A percentile compares a stretch with the other conserved stretches of the same genome.
phyloP scores from a whole-genome alignment of 352 stramenopile species.

The Phytophthora sansomeana region DNA sequence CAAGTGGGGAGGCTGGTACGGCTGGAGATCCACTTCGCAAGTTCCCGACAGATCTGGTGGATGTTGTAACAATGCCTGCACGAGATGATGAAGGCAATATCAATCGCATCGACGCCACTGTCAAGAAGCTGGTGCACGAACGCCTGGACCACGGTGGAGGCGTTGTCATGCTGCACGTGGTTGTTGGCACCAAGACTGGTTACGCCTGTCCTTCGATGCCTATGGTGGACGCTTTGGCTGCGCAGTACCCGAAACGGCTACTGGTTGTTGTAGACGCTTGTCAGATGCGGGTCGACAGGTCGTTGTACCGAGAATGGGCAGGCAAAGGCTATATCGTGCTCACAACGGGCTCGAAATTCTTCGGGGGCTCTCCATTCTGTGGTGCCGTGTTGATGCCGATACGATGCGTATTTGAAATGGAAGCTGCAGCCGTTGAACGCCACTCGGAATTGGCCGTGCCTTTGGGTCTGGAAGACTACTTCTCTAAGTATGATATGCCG shows the following conservation, averaged over 20 bases:
- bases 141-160: constrained; percentile 45
- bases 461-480: constrained; percentile 83
- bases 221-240: constrained; percentile 57
- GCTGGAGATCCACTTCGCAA: constrained; percentile 57
- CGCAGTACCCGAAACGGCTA: constrained; percentile 71
- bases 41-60: constrained; percentile 68
- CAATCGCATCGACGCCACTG: constrained; percentile 51
- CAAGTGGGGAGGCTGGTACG: constrained; percentile 60
- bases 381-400: constrained; percentile 85
- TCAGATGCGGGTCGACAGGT: constrained; percentile 81
- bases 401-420: constrained; percentile 82
- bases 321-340: constrained; percentile 76
- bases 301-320: constrained; percentile 69
- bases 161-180: constrained; percentile 87
- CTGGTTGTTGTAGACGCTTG: constrained; percentile 90
- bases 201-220: constrained; percentile 81
- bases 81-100: constrained; percentile 66
- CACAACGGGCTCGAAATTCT: constrained; percentile 91
- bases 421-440: constrained; percentile 63
- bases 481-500: constrained; percentile 82
- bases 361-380: constrained; percentile 86
- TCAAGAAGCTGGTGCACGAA: constrained; percentile 54
- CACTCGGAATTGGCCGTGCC: constrained; percentile 72
- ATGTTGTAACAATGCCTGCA: constrained; percentile 68
- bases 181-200: constrained; percentile 89